Conservation (phyloP, 1,284 basidiomycete species). For the Marasmius tenuissimus region DNA sequence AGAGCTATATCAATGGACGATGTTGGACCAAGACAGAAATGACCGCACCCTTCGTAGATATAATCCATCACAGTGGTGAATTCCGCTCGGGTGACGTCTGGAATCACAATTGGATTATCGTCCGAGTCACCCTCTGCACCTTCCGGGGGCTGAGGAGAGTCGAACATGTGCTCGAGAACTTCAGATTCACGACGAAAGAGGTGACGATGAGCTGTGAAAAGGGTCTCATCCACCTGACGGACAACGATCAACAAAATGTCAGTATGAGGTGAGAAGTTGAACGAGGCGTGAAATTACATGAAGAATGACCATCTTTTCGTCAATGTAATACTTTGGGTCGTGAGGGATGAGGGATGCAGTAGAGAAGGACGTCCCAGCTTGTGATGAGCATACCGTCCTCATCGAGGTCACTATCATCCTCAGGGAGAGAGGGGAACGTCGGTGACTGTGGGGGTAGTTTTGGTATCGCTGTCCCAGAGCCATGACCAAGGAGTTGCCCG, state of each 20-base stretch:
- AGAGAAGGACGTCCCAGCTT: no score
- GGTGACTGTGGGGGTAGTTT: no score
- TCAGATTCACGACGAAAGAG: slow-evolving; percentile 34
- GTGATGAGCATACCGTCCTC: no score
- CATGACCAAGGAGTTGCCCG: no score
- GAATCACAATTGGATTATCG: slow-evolving; percentile 28
- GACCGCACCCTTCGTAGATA: slow-evolving; percentile 32
- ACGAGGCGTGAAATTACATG: slow-evolving; percentile 12
- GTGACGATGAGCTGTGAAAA: slow-evolving; percentile 36
- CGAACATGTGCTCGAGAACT: slow-evolving; percentile 32
- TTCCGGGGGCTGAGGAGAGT: slow-evolving; percentile 17
- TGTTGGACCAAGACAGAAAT: background rate
- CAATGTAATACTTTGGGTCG: slow-evolving; percentile 17
- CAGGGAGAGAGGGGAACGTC: no score
- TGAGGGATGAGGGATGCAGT: background rate
- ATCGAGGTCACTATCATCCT: no score
- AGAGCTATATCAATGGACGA: background rate
- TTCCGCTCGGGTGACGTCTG: slow-evolving; percentile 23
- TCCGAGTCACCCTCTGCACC: slow-evolving; percentile 23
- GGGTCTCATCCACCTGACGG: slow-evolving; percentile 30
- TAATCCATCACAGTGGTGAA: slow-evolving; percentile 35
- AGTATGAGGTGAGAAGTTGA: background rate
- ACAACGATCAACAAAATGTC: background rate
- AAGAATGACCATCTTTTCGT: slow-evolving; percentile 20
- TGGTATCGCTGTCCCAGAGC: no score